These are phyloP conservation scores for Potentilla sterilis DNA, from an alignment of 306 rosid genomes.

Conservation along the genomic window DNA sequence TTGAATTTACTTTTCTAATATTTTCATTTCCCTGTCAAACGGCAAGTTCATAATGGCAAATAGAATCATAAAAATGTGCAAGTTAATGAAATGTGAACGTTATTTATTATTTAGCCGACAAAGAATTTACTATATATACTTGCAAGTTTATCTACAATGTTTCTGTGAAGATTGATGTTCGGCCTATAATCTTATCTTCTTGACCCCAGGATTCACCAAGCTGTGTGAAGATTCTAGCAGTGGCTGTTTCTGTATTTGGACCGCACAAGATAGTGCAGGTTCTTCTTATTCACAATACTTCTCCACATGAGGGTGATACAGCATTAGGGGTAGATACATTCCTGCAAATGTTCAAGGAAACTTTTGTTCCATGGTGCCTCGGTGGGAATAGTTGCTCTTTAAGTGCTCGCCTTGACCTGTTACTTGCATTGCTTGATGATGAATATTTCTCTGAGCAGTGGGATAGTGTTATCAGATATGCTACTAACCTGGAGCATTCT, in stretches of 20 bases:
- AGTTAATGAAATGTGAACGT: neutral
- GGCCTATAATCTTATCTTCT: slow-evolving; percentile 23
- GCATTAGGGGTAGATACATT: slow-evolving; percentile 45
- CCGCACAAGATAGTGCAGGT: slow-evolving; percentile 61
- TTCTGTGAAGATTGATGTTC: slow-evolving; percentile 14
- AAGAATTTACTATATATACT: neutral
- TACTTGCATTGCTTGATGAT: slow-evolving; percentile 76
- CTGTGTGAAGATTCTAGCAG: slow-evolving; percentile 59
- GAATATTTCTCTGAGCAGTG: slow-evolving; percentile 81
- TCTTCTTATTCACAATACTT: slow-evolving; percentile 47
- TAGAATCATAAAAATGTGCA: neutral
- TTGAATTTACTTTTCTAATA: neutral
- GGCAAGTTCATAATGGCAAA: neutral
- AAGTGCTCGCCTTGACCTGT: slow-evolving; percentile 65
- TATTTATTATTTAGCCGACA: neutral
- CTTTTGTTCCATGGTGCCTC: slow-evolving; percentile 90
- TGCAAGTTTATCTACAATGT: neutral
- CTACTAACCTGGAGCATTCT: slow-evolving; percentile 44
- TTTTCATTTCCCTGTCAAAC: neutral
- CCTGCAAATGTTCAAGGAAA: slow-evolving; percentile 66
- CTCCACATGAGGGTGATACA: slow-evolving; percentile 29
- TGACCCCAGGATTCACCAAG: slow-evolving; percentile 63
- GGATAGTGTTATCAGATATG: slow-evolving; percentile 57
- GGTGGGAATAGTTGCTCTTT: slow-evolving; percentile 47
- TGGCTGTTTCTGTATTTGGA: slow-evolving; percentile 77